Percentiles rank a stretch among this genome's conserved stretches.
These are phyloP conservation scores for Carex scoparia DNA, from an alignment of 176 grass and related monocot species.

Conservation along the genomic window DNA sequence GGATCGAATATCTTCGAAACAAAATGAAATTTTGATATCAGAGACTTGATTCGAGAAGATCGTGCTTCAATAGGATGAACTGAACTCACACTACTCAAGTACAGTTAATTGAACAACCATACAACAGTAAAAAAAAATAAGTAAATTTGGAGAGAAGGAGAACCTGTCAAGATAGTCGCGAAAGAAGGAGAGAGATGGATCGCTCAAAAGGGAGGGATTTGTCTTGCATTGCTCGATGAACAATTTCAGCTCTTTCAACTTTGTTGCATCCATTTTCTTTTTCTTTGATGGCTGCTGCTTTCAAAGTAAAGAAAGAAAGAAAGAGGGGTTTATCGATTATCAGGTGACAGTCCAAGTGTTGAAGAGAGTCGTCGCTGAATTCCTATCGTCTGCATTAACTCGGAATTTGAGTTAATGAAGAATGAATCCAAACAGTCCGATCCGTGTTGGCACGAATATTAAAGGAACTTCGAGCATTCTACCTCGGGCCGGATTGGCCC, in stretches of 20 bases:
- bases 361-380: neutral
- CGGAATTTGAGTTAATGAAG: no score
- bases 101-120: neutral
- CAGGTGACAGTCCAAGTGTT: neutral
- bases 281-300: neutral
- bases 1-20: neutral
- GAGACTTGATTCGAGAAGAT: neutral
- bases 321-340: neutral
- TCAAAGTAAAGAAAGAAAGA: neutral
- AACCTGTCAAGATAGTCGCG: conserved; percentile 68
- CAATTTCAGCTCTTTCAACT: conserved; percentile 41
- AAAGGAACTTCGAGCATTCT: no score
- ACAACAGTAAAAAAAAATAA: neutral
- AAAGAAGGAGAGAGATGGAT: conserved; percentile 87
- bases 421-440: no score
- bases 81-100: no score
- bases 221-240: conserved; percentile 80
- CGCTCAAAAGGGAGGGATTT: conserved; percentile 58
- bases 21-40: neutral
- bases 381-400: no score
- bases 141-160: neutral
- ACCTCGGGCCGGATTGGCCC: no score
- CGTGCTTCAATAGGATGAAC: neutral
- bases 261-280: conserved; percentile 45
- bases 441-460: no score